Evolutionary conservation across 805 yeast species (phyloP), one percentile per base, ranked within the genome.

Genomic region (Yamadazyma tumulicola): DNA sequence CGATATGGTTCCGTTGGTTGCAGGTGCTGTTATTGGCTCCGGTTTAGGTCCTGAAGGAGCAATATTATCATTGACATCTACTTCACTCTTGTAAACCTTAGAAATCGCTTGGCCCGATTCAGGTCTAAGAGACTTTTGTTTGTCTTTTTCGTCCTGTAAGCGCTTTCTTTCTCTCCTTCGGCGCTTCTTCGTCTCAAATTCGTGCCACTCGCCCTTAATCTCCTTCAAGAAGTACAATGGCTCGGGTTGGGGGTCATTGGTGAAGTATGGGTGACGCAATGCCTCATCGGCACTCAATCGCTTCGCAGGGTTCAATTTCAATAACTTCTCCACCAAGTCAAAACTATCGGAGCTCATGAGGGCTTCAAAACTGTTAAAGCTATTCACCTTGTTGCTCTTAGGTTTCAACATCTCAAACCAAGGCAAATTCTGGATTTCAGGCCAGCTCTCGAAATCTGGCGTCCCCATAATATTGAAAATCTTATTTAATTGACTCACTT

Each of bases 401-500:
- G 95, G 93, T 47, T 81, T 69, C 19, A 88, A 55, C 74, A 91
- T 73, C 49, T 85, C 93, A 64, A 81, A 88, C 98, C 98, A 93
- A 0, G 98, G 97, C 52, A 89, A 66, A 20, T 74, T 66, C 41
- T 75, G 78, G n/a, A 83, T 72, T 5, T 69, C 75, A 0, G 95
- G 91, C 96, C 97, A 93, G 23, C 69, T 68, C 7, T 71, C 72
- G 2, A 63, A 50, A 3, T 75, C 70, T 5, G 97, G 96, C 0
- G 95, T 82, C 1, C 98, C 98, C 91, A 91, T 76, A 0, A 85
- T 62, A 32, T 80, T 77, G 53, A 80, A 87, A 5, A 93, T 86
- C 20, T 81, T 76, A 46, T 75, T 70, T 19, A 93, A 56, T 55
- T 91, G 97, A 33, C 85, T 81, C 25, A 93, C 71, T 52, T 93